Base-by-base conservation (phyloP, 331 rosid species). In the Pyrus hybrid region DNA sequence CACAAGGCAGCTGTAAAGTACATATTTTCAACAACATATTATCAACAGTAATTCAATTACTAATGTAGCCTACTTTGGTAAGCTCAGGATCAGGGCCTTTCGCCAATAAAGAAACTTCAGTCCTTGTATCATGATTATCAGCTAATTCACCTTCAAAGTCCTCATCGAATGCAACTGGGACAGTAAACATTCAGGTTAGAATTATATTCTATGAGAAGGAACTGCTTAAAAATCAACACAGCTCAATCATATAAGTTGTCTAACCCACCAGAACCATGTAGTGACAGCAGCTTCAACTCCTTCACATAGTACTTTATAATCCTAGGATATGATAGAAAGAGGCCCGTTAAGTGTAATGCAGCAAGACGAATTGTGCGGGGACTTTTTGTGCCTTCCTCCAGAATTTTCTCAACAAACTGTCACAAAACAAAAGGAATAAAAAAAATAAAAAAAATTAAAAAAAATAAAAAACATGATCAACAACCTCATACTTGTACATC, bases 301-400 rank as follows among this genome's bases (percentile, higher is more conserved):
- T 86, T 88, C 77, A 88, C 70, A 73, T 93, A 93, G 87, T 90
- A 88, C 86, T 88, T 87, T 82, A 93, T 85, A 68, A 88, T 86
- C 87, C 83, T 80, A 54, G 98, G 98, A 87, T 90, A 83, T 73
- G 82, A 82, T 54, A 91, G 86, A 96, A 88, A 93, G 71, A 93
- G 80, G 65, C 98, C 97, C 3, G 97, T 84, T 77, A 93, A 87
- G 85, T 91, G 98, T 83, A 93, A 83, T 72, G 98, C 97, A 18
- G 95, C 91, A 71, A 93, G 93, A 78, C 97, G 98, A 83, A 91
- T 91, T 79, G 98, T 93, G 26, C 98, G 95, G 60, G 98, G 98
- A 81, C 98, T 93, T 76, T 86, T 93, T 47, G 87, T 91, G 71
- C 98, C 97, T 82, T 91, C 98, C 86, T 88, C 93, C 5, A 93